Evolutionary conservation across 1,284 basidiomycete species (phyloP).

Genomic region (Marasmius tenuissimus): DNA sequence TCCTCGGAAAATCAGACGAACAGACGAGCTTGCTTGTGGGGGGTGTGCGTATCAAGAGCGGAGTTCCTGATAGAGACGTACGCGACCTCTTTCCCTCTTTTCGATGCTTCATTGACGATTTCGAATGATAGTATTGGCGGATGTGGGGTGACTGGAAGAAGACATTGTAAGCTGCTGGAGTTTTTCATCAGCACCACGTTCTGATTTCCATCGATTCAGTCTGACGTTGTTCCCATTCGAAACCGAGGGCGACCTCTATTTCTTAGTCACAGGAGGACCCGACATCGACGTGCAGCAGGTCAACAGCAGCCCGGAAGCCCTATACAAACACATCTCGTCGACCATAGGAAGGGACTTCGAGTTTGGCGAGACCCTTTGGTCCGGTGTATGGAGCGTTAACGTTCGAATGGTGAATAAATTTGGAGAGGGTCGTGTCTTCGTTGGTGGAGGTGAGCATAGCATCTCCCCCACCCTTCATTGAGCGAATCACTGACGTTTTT

Average conservation of each 20-base stretch:
- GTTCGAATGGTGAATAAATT: conserved; percentile 18
- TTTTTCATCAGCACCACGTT: not conserved
- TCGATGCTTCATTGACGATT: not conserved
- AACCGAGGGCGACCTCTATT: conserved; percentile 29
- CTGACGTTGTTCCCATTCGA: conserved; percentile 33
- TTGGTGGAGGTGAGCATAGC: conserved; percentile 29
- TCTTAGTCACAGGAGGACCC: conserved; percentile 29
- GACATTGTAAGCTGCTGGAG: conserved; percentile 21
- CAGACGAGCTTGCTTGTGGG: conserved; percentile 18
- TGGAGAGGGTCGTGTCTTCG: conserved; percentile 18
- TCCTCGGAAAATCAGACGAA: conserved; percentile 30
- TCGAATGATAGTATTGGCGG: conserved; percentile 30
- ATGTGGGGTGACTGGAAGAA: conserved; percentile 31
- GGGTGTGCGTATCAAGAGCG: conserved; percentile 29
- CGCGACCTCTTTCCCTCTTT: conserved; percentile 1
- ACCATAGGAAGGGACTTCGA: conserved; percentile 32
- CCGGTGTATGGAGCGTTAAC: conserved; percentile 18
- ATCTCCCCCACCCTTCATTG: not conserved
- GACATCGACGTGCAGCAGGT: conserved; percentile 28
- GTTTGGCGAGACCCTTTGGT: conserved; percentile 33
- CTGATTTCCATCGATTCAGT: conserved; percentile 17
- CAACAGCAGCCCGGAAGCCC: conserved; percentile 25
- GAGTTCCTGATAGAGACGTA: conserved; percentile 29
- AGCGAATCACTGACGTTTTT: not conserved
- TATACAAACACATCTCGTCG: conserved; percentile 30